Evolutionary conservation across 208 protist species (phyloP).

Genomic region (Leishmania aethiopica): DNA sequence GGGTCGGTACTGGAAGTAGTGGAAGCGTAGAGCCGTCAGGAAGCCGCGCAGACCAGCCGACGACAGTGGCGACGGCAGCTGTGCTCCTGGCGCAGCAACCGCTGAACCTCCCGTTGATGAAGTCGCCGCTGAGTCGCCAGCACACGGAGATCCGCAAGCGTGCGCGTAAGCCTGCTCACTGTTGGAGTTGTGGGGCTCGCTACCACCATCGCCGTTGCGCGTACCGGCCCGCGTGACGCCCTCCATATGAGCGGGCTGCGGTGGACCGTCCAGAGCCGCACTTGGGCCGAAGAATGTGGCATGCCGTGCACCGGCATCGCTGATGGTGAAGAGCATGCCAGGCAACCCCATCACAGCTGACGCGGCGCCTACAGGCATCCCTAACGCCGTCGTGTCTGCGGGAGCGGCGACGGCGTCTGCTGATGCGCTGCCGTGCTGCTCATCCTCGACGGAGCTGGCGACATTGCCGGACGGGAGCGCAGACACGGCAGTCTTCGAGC

Average conservation of each 20-base stretch:
- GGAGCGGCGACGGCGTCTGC: neutral
- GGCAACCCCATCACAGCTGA: constrained; percentile 84
- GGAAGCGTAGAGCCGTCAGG: constrained; percentile 46
- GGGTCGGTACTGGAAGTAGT: constrained; percentile 73
- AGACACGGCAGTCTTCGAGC: neutral
- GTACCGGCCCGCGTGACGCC: neutral
- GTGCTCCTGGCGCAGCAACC: neutral
- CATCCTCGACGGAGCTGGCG: neutral
- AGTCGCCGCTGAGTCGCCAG: neutral
- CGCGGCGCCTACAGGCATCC: constrained; percentile 16
- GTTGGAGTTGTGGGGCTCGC: neutral
- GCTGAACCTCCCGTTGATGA: neutral
- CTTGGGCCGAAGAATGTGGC: constrained; percentile 80
- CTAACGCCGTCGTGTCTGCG: neutral
- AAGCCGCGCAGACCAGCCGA: constrained; percentile 47
- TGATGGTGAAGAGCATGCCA: constrained; percentile 86
- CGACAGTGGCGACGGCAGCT: neutral
- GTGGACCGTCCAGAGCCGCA: neutral
- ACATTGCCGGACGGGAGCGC: neutral
- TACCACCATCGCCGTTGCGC: neutral
- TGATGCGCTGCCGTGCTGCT: neutral
- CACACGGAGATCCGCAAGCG: no score
- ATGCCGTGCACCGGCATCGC: constrained; percentile 67
- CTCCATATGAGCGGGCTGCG: neutral
- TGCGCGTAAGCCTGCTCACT: neutral